Evolutionary conservation across 345 rosid genomes (phyloP), one percentile per base, ranked within the genome.

Genomic region (Hibiscus mutabilis): DNA sequence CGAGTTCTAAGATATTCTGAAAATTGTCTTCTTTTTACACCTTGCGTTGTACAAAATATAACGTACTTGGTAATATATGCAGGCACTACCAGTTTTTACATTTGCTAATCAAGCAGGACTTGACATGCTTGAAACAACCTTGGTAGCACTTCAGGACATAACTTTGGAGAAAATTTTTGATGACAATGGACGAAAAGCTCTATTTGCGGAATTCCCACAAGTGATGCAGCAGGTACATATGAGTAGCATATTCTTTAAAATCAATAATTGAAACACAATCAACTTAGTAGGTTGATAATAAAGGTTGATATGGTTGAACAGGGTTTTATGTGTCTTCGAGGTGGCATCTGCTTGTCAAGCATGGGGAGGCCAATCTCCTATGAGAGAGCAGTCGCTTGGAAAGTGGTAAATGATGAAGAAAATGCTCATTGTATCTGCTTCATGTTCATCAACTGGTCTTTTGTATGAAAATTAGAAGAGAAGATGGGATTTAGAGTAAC

Each of bases 381-480:
- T 21, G 97, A 95, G 72, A 87, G 90, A 69, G 98, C 90, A 24
- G 84, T 92, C 70, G 99, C 90, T 69, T 95, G 99, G 99, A 95
- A 92, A 83, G 99, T 95, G 75, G 70, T 89, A 70, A 84, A 95
- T 56, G 98, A 95, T 15, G 92, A 92, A 35, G 97, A 92, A 74
- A 89, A 84, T 77, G 86, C 92, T 68, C 94, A 95, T 68, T 92
- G 98, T 84, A 80, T 95, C 64, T 90, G 90, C 84, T 89, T 95
- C 83, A 83, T 88, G 93, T 95, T 95, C 85, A 83, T 92, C 80
- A 95, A 89, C 79, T 95, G 99, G 97, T 95, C 97, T 58, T 95
- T 95, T 65, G 82, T 92, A 24, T 95, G 80, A 91, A 76, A 44
- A 59, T 25, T 8, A 4, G 44, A 21, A 37, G 46, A 69, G 56